These are phyloP conservation scores for Daldinia grandis DNA, from an alignment of 495 filamentous ascomycete genomes.

Conservation along the genomic window DNA sequence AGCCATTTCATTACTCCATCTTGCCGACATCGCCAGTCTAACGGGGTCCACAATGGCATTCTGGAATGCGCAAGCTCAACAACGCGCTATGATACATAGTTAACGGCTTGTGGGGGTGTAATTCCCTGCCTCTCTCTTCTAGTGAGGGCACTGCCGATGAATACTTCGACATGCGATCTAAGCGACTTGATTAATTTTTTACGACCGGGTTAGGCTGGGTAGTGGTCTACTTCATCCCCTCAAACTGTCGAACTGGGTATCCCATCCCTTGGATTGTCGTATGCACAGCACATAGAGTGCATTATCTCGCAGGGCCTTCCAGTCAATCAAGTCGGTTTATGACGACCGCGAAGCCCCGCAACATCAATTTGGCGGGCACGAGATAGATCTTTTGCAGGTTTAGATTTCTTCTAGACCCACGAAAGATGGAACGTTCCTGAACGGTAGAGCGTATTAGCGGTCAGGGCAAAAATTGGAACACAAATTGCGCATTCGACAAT, in stretches of 20 bases:
- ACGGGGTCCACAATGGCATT: constrained; percentile 23
- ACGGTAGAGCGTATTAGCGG: constrained; percentile 6
- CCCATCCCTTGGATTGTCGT: constrained; percentile 3
- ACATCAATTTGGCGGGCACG: background rate
- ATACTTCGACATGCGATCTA: constrained; percentile 15
- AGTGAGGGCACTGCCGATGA: constrained; percentile 11
- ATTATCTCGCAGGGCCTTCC: constrained; percentile 32
- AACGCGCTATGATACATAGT: constrained; percentile 3
- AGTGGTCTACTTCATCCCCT: background rate
- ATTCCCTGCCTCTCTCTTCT: constrained; percentile 7
- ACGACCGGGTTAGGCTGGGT: constrained; percentile 20
- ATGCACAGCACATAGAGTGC: constrained; percentile 5
- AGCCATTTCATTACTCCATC: constrained; percentile 25
- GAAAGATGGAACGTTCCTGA: constrained; percentile 18
- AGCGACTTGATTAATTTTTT: constrained; percentile 6
- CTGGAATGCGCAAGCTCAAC: constrained; percentile 24
- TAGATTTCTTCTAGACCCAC: constrained; percentile 9
- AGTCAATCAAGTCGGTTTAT: constrained; percentile 8
- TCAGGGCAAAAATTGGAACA: constrained; percentile 13
- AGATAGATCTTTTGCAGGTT: constrained; percentile 5
- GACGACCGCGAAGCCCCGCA: constrained; percentile 13
- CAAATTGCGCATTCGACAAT: constrained; percentile 20
- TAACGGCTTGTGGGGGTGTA: constrained; percentile 7
- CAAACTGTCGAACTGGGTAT: background rate
- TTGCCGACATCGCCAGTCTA: constrained; percentile 36